Evolutionary conservation across 306 rosid species (phyloP), one percentile per base, ranked within the genome.

Genomic region (Arachis stenosperma): DNA sequence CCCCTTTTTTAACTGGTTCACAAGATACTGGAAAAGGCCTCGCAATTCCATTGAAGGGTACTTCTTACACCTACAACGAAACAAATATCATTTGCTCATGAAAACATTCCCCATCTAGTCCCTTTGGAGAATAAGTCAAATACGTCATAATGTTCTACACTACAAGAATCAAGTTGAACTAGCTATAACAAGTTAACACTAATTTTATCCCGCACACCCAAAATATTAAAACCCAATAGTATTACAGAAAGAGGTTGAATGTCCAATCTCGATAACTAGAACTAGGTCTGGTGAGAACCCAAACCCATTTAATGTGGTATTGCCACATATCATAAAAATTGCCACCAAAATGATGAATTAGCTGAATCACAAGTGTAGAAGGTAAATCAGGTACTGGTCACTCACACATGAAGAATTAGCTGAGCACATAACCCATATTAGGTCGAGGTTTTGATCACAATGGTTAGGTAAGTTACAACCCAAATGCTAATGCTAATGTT

Each of bases 31-130:
- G 90, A 91, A 91, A 76, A 94, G 97, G 71, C 99, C 97, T 80
- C 96, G 88, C 77, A 94, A 82, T 69, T 94, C 99, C 99, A 94
- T 94, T 51, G 99, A 94, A 36, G 99, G 99, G 77, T 94, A 94
- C 86, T 94, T 94, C 77, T 94, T 94, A 80, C 99, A 94, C 88
- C 99, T 94, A 78, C 39, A 79, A 63, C 68, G 67, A 66, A 66
- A 73, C 22, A 67, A 50, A 73, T 47, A 37, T 64, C 55, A 63
- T 37, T 15, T 61, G 59, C 33, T 80, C 29, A 64, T 46, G 43
- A 52, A 76, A 69, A 57, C 65, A 73, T 68, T 71, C 62, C 22
- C 50, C 36, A 55, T 6, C 60, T 7, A 11, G 6, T 51, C 71
- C 27, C 67, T 61, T 13, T 61, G 76, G 68, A 72, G 72, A 17